Evolutionary conservation across 163 green algal species (phyloP), one percentile per base, ranked within the genome.

Genomic region (Scenedesmus sp.): DNA sequence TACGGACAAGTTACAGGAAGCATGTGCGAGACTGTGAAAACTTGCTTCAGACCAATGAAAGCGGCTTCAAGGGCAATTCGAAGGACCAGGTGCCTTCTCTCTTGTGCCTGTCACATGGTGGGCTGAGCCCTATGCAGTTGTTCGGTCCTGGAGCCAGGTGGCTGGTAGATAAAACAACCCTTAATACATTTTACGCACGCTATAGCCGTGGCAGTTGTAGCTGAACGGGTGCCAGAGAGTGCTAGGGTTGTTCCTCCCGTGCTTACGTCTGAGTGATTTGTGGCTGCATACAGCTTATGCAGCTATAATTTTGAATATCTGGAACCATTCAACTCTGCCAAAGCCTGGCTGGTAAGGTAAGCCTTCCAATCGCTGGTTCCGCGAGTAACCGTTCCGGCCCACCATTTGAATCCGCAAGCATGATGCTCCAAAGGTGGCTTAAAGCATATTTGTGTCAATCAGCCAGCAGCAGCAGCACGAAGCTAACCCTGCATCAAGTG

Each of bases 391-490:
- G 37, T 18, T 18, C 30, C 65, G 9, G 1, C 7, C 7, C 6
- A 37, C 30, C 65, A 76, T 9, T 76, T 4, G 30, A 76, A 30
- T 30, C 16, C 9, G 65, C 65, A 26, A 76, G 30, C 0, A 76
- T 76, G 65, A n/a, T 76, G 26, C 65, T 76, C 65, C 65, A 76
- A 24, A n/a, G n/a, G n/a, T n/a, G n/a, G n/a, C n/a, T n/a, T n/a
- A n/a, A n/a, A n/a, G n/a, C n/a, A n/a, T n/a, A n/a, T n/a, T n/a
- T n/a, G n/a, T n/a, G n/a, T n/a, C n/a, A n/a, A n/a, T n/a, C n/a
- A n/a, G n/a, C n/a, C n/a, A n/a, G n/a, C n/a, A n/a, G 65, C 65
- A 40, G 65, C 65, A 76, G 65, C 65, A 18, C 65, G 65, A 40
- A 76, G 65, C 65, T 40, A n/a, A n/a, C n/a, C n/a, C n/a, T n/a